Evolutionary conservation across 768 basidiomycete genomes (phyloP).

Genomic region (Candolleomyces efflorescens): DNA sequence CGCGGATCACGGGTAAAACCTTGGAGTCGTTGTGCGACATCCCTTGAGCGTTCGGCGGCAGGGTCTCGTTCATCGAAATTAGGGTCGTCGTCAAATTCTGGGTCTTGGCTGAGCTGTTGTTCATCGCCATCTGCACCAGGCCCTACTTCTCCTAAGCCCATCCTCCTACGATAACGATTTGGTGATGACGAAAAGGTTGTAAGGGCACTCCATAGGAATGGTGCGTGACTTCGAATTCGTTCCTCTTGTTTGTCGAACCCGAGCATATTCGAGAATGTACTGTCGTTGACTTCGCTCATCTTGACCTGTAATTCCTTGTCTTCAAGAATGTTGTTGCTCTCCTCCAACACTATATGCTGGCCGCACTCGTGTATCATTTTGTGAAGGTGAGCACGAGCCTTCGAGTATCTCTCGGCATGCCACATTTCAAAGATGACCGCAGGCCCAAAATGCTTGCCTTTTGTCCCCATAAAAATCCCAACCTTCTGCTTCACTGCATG

Average conservation of each 20-base stretch:
- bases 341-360: neutral
- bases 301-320: neutral
- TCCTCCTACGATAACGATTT: conserved; percentile 1
- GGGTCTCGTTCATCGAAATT: conserved; percentile 15
- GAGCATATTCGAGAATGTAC: neutral
- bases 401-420: neutral
- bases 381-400: neutral
- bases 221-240: neutral
- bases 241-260: neutral
- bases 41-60: conserved; percentile 1
- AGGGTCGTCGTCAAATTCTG: conserved; percentile 12
- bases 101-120: neutral
- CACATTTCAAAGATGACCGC: neutral
- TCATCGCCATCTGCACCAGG: neutral
- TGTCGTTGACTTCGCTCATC: neutral
- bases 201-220: too few relatives aligned
- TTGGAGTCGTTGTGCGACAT: conserved; percentile 8
- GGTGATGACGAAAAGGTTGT: neutral
- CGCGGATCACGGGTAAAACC: conserved; percentile 21
- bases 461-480: conserved; percentile 8
- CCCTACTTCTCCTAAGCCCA: conserved; percentile 1
- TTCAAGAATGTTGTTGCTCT: neutral
- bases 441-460: neutral
- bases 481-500: conserved; percentile 1
- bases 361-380: neutral